These are phyloP conservation scores for Pestalotiopsis sp. DNA, from an alignment of 2,329 filamentous ascomycete species.

Conservation along the genomic window DNA sequence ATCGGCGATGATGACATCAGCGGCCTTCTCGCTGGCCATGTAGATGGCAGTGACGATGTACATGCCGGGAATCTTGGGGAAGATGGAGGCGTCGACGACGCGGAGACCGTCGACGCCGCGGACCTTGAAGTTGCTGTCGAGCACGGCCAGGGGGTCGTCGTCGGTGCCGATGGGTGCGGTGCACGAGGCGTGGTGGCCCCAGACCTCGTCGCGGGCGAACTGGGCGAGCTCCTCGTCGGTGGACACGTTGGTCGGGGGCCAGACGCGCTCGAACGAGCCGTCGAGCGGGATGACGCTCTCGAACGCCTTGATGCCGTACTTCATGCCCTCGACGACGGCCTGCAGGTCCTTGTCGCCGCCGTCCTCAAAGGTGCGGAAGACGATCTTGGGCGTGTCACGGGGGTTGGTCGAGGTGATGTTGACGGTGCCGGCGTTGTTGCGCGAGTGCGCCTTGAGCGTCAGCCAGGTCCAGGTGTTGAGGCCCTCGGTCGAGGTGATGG, in stretches of 20 bases:
- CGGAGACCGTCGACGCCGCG: slow-evolving; percentile 56
- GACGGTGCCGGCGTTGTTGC: slow-evolving; percentile 46
- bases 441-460: slow-evolving; percentile 57
- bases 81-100: slow-evolving; percentile 65
- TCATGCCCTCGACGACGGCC: slow-evolving; percentile 50
- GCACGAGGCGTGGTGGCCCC: slow-evolving; percentile 34
- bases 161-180: slow-evolving; percentile 60
- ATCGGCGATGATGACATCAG: slow-evolving; percentile 49
- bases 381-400: slow-evolving; percentile 35
- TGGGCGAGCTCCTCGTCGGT: slow-evolving; percentile 46
- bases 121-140: slow-evolving; percentile 61
- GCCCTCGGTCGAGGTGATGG: slow-evolving; percentile 43
- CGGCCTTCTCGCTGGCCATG: slow-evolving; percentile 64
- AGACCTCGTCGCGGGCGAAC: slow-evolving; percentile 47
- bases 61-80: slow-evolving; percentile 49
- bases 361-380: slow-evolving; percentile 56
- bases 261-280: slow-evolving; percentile 39
- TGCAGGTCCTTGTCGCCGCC: slow-evolving; percentile 40
- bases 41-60: slow-evolving; percentile 50
- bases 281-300: slow-evolving; percentile 35
- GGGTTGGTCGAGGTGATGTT: slow-evolving; percentile 40
- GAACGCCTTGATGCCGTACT: slow-evolving; percentile 47
- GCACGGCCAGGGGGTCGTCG: slow-evolving; percentile 55
- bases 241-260: slow-evolving; percentile 40
- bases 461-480: slow-evolving; percentile 43